Conservation (phyloP, 75 land plant species). For the Pinus albicaulis region DNA sequence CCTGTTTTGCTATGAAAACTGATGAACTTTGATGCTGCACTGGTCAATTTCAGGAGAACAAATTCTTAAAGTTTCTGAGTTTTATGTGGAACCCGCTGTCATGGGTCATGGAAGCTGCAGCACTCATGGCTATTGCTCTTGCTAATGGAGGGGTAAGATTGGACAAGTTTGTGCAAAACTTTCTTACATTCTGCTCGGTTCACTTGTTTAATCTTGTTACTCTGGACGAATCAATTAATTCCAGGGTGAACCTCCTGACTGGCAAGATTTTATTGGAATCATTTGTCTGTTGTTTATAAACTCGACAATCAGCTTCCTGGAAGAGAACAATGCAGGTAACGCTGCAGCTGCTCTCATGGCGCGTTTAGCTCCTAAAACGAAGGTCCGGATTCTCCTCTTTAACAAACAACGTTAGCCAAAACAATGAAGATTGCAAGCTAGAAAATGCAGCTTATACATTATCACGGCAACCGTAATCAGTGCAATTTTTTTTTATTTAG, state of each 20-base stretch:
- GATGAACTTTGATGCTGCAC: neutral
- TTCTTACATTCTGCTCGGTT: neutral
- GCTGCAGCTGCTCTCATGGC: slow-evolving; percentile 92
- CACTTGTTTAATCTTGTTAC: neutral
- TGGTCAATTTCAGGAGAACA: slow-evolving; percentile 46
- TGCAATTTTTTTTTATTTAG: slow-evolving; percentile 12
- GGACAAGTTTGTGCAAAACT: neutral
- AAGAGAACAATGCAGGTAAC: slow-evolving; percentile 88
- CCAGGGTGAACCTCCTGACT: slow-evolving; percentile 73
- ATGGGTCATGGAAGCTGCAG: slow-evolving; percentile 84
- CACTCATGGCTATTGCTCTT: slow-evolving; percentile 69
- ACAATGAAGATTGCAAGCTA: neutral
- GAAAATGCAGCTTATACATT: neutral
- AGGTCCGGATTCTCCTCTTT: slow-evolving; percentile 27
- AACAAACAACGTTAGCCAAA: neutral
- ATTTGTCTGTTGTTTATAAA: slow-evolving; percentile 58
- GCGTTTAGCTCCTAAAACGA: slow-evolving; percentile 74
- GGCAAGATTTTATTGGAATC: slow-evolving; percentile 88
- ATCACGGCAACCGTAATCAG: neutral
- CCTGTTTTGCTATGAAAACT: neutral
- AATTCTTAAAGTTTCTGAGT: slow-evolving; percentile 57
- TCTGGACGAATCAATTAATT: neutral
- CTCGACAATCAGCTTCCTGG: slow-evolving; percentile 79
- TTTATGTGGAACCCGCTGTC: slow-evolving; percentile 85
- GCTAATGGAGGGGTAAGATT: slow-evolving; percentile 68